Conservation (phyloP, 768 basidiomycete genomes). For the Mrakia gelida region DNA sequence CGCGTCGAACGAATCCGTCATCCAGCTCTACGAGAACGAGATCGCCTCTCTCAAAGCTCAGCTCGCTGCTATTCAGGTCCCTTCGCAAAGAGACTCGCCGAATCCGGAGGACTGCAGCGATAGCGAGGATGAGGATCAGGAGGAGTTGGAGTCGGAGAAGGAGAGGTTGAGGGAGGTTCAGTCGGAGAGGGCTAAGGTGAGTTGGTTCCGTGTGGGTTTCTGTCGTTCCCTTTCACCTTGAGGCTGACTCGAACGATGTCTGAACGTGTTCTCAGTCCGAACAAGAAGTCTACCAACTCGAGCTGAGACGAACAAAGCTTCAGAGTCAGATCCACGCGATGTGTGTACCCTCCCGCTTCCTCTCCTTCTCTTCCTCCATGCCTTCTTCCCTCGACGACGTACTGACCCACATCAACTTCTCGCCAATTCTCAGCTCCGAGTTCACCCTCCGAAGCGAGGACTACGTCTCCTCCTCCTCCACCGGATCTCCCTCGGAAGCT, state of each 20-base stretch:
- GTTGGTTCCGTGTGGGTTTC: neutral
- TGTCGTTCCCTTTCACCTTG: neutral
- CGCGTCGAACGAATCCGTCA: slow-evolving; percentile 40
- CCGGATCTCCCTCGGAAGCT: slow-evolving; percentile 33
- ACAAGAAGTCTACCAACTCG: slow-evolving; percentile 21
- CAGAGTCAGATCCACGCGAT: slow-evolving; percentile 26
- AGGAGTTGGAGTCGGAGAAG: slow-evolving; percentile 21
- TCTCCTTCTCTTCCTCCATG: slow-evolving; percentile 12
- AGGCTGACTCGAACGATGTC: no score
- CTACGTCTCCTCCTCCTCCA: slow-evolving; percentile 39
- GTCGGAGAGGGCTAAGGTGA: slow-evolving; percentile 15
- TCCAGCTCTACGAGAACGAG: slow-evolving; percentile 43
- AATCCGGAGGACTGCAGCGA: slow-evolving; percentile 3
- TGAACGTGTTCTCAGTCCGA: neutral
- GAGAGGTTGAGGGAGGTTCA: neutral
- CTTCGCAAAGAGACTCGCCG: neutral
- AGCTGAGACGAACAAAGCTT: slow-evolving; percentile 25
- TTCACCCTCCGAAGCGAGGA: slow-evolving; percentile 42
- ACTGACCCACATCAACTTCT: neutral
- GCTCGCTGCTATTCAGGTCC: slow-evolving; percentile 30
- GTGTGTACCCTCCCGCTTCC: slow-evolving; percentile 16
- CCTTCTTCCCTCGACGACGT: neutral
- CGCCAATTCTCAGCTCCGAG: slow-evolving; percentile 34
- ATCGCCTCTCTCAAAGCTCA: slow-evolving; percentile 41
- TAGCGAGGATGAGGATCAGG: slow-evolving; percentile 13